phyloP scores from a whole-genome alignment of 176 grass and related monocot species.

The Oryza glaberrima region DNA sequence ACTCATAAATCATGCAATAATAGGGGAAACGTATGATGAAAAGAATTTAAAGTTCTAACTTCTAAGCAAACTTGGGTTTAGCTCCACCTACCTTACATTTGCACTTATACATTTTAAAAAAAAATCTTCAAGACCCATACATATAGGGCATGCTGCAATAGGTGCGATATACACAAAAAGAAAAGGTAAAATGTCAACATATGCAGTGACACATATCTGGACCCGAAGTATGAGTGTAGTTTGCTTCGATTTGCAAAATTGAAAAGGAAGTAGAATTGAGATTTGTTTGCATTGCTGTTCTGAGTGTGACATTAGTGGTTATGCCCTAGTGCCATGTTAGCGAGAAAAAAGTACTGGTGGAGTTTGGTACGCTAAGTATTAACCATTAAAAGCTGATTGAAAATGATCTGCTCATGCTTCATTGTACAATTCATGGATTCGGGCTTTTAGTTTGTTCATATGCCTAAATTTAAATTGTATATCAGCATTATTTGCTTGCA shows the following conservation, averaged over 20 bases:
- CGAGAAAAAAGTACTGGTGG: neutral
- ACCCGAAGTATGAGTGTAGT: neutral
- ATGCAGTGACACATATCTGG: neutral
- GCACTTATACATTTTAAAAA: neutral
- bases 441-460: neutral
- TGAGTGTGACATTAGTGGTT: neutral
- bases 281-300: neutral
- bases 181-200: too few relatives aligned
- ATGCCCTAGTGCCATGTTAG: neutral
- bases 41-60: neutral
- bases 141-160: neutral
- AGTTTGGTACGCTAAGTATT: neutral
- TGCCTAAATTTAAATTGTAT: slow-evolving; percentile 12
- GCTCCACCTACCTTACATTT: neutral
- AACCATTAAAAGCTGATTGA: neutral
- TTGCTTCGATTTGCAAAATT: neutral
- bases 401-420: neutral
- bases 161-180: neutral
- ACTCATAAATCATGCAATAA: neutral
- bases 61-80: neutral
- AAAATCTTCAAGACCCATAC: neutral
- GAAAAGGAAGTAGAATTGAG: neutral
- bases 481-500: slow-evolving; percentile 8
- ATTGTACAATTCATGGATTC: neutral
- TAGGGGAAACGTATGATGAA: neutral